Conservation (phyloP, 2,329 filamentous ascomycete species). For the Cladosporium colombiae region DNA sequence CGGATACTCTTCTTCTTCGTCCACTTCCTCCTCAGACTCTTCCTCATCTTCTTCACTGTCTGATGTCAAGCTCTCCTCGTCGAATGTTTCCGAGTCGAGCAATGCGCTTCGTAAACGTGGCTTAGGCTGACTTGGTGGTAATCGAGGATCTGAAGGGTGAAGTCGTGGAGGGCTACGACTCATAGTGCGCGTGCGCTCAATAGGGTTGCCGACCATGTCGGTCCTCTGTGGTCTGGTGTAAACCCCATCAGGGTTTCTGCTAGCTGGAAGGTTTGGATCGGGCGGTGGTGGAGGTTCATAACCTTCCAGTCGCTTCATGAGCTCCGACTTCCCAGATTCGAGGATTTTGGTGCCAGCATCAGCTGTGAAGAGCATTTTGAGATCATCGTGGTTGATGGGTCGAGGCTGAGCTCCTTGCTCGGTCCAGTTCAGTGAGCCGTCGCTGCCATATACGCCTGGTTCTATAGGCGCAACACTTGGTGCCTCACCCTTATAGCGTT, state of each 20-base stretch:
- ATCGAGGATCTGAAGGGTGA: conserved; percentile 21
- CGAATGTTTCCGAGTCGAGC: conserved; percentile 13
- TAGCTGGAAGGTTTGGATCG: conserved; percentile 24
- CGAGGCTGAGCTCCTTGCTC: conserved; percentile 18
- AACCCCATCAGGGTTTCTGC: conserved; percentile 24
- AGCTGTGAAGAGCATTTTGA: conserved; percentile 52
- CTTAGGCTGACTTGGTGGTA: conserved; percentile 11
- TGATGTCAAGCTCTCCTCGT: conserved; percentile 17
- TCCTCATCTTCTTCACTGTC: conserved; percentile 53
- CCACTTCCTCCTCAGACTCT: conserved; percentile 67
- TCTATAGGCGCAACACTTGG: conserved; percentile 30
- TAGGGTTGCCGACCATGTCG: conserved; percentile 18
- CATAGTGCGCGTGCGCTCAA: conserved; percentile 28
- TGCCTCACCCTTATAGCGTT: conserved; percentile 29
- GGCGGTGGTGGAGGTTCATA: conserved; percentile 38
- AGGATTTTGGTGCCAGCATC: conserved; percentile 51
- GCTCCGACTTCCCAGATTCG: conserved; percentile 52
- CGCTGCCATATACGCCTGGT: conserved; percentile 28
- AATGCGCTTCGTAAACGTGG: conserved; percentile 13
- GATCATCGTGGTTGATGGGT: conserved; percentile 41
- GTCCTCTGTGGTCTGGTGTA: conserved; percentile 17
- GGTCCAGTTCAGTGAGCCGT: conserved; percentile 28
- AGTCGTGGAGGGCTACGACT: conserved; percentile 24
- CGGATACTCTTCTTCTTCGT: conserved; percentile 74
- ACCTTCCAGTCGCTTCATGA: conserved; percentile 52